These are phyloP conservation scores for Suillus lakei DNA, from an alignment of 768 basidiomycete genomes.

Conservation along the genomic window DNA sequence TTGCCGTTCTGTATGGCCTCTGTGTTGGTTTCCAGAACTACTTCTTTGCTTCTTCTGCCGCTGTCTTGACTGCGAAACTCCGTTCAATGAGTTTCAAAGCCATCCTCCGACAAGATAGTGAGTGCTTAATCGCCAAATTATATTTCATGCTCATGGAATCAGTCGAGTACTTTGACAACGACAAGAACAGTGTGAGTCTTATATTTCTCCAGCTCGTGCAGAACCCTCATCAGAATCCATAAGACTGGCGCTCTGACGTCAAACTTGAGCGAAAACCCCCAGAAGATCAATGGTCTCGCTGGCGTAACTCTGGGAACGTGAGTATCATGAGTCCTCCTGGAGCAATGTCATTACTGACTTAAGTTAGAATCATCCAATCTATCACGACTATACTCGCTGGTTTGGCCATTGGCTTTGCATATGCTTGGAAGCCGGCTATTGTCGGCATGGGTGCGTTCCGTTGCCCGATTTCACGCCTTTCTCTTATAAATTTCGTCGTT, in stretches of 20 bases:
- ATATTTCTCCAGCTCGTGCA: slow-evolving; percentile 12
- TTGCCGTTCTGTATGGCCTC: slow-evolving; percentile 41
- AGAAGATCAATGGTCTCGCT: slow-evolving; percentile 87
- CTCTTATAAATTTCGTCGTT: neutral
- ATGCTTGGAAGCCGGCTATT: slow-evolving; percentile 78
- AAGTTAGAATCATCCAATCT: slow-evolving; percentile 74
- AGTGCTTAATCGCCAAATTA: slow-evolving; percentile 31
- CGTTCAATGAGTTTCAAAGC: slow-evolving; percentile 44
- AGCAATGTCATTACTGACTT: neutral
- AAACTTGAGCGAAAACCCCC: slow-evolving; percentile 81
- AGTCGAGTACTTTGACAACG: slow-evolving; percentile 90
- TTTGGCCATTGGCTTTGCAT: slow-evolving; percentile 74
- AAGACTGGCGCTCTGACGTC: slow-evolving; percentile 84
- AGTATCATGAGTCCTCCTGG: slow-evolving; percentile 26
- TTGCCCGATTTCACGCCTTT: neutral
- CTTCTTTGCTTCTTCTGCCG: slow-evolving; percentile 40
- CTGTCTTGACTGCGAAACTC: slow-evolving; percentile 43
- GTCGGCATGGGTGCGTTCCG: slow-evolving; percentile 71
- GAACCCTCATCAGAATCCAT: slow-evolving; percentile 3
- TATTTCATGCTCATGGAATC: slow-evolving; percentile 26
- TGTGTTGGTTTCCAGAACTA: slow-evolving; percentile 42
- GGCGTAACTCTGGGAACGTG: slow-evolving; percentile 85
- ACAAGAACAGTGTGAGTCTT: slow-evolving; percentile 69
- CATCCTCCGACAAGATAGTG: slow-evolving; percentile 50
- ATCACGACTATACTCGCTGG: slow-evolving; percentile 70